Base-by-base conservation (phyloP, 345 rosid genomes). In the Citrus trifoliata region DNA sequence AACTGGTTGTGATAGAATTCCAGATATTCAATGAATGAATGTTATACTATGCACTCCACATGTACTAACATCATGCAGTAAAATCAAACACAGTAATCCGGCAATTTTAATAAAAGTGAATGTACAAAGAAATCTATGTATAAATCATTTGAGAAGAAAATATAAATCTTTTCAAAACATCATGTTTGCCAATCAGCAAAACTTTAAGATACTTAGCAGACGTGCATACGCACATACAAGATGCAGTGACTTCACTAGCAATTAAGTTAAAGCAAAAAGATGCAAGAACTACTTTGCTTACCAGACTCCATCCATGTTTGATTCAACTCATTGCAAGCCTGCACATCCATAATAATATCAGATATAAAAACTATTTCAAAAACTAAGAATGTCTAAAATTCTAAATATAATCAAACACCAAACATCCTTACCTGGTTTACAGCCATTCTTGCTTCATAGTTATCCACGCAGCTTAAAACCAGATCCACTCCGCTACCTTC, bases 281-380 rank as follows among this genome's bases (percentile, higher is more conserved):
- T 46, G 58, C n/a, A 48, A 70, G 33, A 73, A 76, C 21, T 30
- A 66, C 70, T 46, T 64, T 82, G 68, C 83, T 73, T 84, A 92
- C 98, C 99, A 76, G 99, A 93, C 83, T 93, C 97, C 99, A 93
- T 92, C 99, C 99, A 95, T 51, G 93, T 89, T 80, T 93, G 98
- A 69, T 71, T 85, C 83, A 96, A 85, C 87, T 96, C 99, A 85
- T 93, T 96, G 87, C 98, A 93, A 67, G 98, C 99, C 99, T 96
- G 86, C 67, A 80, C n/a, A 73, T 70, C 55, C 53, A 30, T 55
- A 78, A 56, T 13, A 85, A 38, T 75, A 73, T 67, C 27, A 77
- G 30, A 58, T 32, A 69, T 14, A 7, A 38, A 30, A 70, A 53
- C 7, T 37, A 10, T 66, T 32, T 75, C 48, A 53, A 2, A 13